These are phyloP conservation scores for Globisporangium cystogenes DNA, from an alignment of 352 stramenopile genomes.

Conservation along the genomic window DNA sequence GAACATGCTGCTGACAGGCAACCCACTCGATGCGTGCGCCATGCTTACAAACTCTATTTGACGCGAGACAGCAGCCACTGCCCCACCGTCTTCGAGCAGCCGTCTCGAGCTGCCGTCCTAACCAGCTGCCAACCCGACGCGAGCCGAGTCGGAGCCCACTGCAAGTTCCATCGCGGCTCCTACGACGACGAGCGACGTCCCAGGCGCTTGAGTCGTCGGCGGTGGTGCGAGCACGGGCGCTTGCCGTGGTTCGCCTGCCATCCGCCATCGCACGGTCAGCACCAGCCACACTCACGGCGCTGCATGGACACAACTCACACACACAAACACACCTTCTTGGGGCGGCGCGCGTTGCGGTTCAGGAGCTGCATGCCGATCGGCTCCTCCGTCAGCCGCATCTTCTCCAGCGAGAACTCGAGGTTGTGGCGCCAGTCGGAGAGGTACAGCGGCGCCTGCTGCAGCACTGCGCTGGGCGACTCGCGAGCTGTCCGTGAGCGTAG, in stretches of 20 bases:
- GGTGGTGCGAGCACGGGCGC: constrained; percentile 43
- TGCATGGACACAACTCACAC: not conserved
- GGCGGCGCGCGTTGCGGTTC: constrained; percentile 33
- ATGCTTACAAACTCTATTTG: not conserved
- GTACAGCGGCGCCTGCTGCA: constrained; percentile 29
- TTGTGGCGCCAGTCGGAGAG: constrained; percentile 52
- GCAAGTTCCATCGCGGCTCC: not conserved
- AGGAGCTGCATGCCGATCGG: constrained; percentile 38
- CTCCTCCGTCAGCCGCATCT: constrained; percentile 33
- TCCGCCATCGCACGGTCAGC: not conserved
- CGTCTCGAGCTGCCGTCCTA: too few relatives aligned
- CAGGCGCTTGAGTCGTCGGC: constrained; percentile 36
- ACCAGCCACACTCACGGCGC: not conserved
- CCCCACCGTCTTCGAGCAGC: too few relatives aligned
- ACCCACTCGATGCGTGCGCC: not conserved
- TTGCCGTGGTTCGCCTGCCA: constrained; percentile 47
- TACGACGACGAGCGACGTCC: constrained; percentile 16
- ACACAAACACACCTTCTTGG: constrained; percentile 31
- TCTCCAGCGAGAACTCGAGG: constrained; percentile 49
- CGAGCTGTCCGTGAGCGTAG: constrained; percentile 1
- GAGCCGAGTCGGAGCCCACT: too few relatives aligned
- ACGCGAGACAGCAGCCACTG: not conserved
- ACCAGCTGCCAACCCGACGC: not conserved
- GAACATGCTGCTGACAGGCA: too few relatives aligned
- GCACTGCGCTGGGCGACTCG: not conserved